Conservation (phyloP, 2,329 filamentous ascomycete genomes). For the Hypomyces rosellus region DNA sequence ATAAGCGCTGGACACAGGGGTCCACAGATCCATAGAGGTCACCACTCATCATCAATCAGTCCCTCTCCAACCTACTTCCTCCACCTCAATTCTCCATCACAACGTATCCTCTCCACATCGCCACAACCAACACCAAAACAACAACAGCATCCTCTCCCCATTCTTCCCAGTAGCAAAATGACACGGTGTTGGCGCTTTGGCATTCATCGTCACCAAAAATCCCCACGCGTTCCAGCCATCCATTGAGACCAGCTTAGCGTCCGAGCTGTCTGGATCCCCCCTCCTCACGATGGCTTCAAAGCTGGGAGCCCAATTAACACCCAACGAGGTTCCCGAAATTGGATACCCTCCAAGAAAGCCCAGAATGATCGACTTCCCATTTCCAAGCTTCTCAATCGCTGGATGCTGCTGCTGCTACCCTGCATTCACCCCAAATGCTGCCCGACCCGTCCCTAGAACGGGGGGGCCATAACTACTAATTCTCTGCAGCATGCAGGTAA, state of each 20-base stretch:
- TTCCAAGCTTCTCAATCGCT: neutral
- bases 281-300: neutral
- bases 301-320: constrained; percentile 11
- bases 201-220: neutral
- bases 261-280: too few relatives aligned
- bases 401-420: neutral
- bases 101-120: neutral
- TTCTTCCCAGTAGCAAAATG: neutral
- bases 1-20: too few relatives aligned
- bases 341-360: too few relatives aligned
- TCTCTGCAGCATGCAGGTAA: neutral
- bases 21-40: too few relatives aligned
- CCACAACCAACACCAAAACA: neutral
- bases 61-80: neutral
- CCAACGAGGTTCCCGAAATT: constrained; percentile 1
- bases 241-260: neutral
- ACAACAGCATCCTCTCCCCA: neutral
- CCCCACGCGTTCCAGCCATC: neutral
- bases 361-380: too few relatives aligned
- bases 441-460: constrained; percentile 9
- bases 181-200: neutral
- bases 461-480: neutral
- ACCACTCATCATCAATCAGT: too few relatives aligned
- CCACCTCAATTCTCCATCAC: neutral
- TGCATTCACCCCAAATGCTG: constrained; percentile 5